Base-by-base conservation (phyloP, 768 basidiomycete genomes). In the Strobilomyces confusus region DNA sequence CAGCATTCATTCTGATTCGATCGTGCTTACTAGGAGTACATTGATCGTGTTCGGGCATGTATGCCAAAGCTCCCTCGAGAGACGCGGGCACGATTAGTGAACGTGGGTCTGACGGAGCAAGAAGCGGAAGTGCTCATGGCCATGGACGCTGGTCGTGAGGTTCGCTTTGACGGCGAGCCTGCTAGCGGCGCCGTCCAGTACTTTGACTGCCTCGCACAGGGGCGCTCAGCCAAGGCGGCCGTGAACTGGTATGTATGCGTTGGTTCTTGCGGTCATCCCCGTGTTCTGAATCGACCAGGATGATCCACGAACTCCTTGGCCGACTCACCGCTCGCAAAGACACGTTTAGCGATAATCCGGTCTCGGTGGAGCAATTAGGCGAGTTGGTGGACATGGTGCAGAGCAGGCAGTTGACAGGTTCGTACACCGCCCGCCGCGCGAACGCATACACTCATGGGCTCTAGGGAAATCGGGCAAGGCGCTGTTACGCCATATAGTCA, bases 251-350 rank as follows among this genome's bases (percentile, higher is more conserved):
- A 52, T 56, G 80, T 65, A 30, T 29, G 40, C n/a, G 14, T 32
- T 23, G 13, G 14, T 9, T 15, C 7, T 5, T 9, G 45, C 14
- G 22, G 19, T 42, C 19, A 22, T 4, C 9, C 29, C 17, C 12
- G 25, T 25, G 25, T 32, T 49, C 20, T 50, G 33, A 44, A 44
- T 17, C 7, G 13, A 25, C 13, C 63, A 95, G 94, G 93, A 81
- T 98, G 71, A 84, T 84, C 4, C 90, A 98, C 55, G 91, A 95
- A 55, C 76, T 97, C 0, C 72, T 95, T 2, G 93, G 92, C 0
- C 86, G 87, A 58, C 76, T 98, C 3, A 73, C 85, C 1, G 75
- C 77, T 2, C 78, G 80, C 38, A 74, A 79, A 43, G 75, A 77
- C n/a, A 78, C 81, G 34, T 82, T 85, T 65, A 65, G 67, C 34